phyloP scores from a whole-genome alignment of 257 asterid genomes.

The Forsythia viridissima region DNA sequence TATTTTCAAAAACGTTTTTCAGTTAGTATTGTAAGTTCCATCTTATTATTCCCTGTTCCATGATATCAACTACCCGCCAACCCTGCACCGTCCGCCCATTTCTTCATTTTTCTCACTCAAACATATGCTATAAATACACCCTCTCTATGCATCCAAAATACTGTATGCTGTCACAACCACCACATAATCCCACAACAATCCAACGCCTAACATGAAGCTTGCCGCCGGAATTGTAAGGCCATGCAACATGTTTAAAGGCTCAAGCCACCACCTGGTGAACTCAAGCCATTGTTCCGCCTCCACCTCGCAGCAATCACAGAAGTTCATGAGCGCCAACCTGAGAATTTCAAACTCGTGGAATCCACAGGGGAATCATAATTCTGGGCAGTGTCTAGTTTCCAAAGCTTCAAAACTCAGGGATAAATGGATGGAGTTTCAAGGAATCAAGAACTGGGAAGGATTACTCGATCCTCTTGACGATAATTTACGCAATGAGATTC shows the following conservation, averaged over 20 bases:
- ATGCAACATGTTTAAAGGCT: constrained; percentile 22
- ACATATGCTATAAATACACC: background rate
- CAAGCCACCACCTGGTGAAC: background rate
- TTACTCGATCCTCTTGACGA: constrained; percentile 85
- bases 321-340: background rate
- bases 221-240: constrained; percentile 26
- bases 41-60: background rate
- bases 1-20: no score
- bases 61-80: background rate
- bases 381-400: constrained; percentile 2
- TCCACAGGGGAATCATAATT: constrained; percentile 8
- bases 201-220: constrained; percentile 36
- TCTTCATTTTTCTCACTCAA: background rate
- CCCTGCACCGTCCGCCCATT: background rate
- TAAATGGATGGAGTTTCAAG: constrained; percentile 84
- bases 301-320: background rate
- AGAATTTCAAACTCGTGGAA: constrained; percentile 34
- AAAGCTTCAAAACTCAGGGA: constrained; percentile 38
- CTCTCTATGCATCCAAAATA: background rate
- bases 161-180: background rate
- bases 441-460: constrained; percentile 93
- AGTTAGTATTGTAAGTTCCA: background rate
- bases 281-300: constrained; percentile 9
- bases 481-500: constrained; percentile 63
- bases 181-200: background rate